Evolutionary conservation across 1,284 basidiomycete species (phyloP).

Genomic region (Cryptococcus depauperatus): DNA sequence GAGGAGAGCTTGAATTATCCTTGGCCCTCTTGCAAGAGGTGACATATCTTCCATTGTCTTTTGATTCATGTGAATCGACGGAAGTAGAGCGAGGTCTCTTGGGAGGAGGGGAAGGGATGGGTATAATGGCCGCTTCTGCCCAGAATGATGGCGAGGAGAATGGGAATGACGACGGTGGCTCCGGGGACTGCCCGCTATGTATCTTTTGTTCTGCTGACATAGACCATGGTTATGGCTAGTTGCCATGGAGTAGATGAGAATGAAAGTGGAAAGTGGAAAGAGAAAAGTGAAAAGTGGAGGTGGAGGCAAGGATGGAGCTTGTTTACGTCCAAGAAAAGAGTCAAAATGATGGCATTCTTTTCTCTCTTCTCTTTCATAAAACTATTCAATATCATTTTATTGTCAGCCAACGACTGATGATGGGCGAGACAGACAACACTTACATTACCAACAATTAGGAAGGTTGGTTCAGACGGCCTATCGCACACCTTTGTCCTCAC

Average conservation of each 20-base stretch:
- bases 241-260: conserved; percentile 35
- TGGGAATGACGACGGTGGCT: conserved; percentile 21
- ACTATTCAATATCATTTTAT: neutral
- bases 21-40: conserved; percentile 5
- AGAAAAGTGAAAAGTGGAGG: neutral
- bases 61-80: conserved; percentile 1
- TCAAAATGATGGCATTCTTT: neutral
- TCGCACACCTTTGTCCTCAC: too few relatives aligned
- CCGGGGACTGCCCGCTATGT: neutral
- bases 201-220: conserved; percentile 33
- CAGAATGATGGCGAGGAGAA: conserved; percentile 33
- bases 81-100: neutral
- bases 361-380: neutral
- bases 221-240: conserved; percentile 39
- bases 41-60: neutral
- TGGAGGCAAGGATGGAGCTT: conserved; percentile 23
- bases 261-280: conserved; percentile 27
- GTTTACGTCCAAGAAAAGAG: too few relatives aligned
- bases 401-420: too few relatives aligned
- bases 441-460: too few relatives aligned
- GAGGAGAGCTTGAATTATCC: conserved; percentile 5
- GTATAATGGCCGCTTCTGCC: conserved; percentile 22
- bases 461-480: too few relatives aligned
- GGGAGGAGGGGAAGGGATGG: conserved; percentile 5
- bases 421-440: too few relatives aligned